A percentile compares a stretch with the other conserved stretches of the same genome.
phyloP scores from a whole-genome alignment of 2,329 filamentous ascomycete species.

The Pseudogymnoascus sp. region DNA sequence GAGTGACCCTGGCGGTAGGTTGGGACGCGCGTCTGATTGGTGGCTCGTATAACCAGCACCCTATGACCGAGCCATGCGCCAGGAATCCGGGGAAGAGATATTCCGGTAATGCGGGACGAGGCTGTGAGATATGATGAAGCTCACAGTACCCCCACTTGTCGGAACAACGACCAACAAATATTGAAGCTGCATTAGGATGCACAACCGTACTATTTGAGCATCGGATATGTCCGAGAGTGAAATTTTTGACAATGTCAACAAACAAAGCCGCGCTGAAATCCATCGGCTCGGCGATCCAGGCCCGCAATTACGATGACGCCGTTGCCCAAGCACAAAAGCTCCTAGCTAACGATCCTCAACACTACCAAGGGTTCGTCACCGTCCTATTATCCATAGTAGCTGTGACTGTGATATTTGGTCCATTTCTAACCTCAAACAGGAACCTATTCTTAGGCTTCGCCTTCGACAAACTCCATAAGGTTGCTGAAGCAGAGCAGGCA shows the following conservation, averaged over 20 bases:
- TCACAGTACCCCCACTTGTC: neutral
- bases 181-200: neutral
- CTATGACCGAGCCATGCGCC: neutral
- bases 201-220: neutral
- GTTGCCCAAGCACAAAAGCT: constrained; percentile 60
- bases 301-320: constrained; percentile 71
- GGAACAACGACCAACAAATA: neutral
- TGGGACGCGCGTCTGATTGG: neutral
- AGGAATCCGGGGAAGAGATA: constrained; percentile 4
- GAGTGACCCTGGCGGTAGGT: constrained; percentile 5
- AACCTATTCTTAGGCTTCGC: constrained; percentile 84
- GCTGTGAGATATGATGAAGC: constrained; percentile 6
- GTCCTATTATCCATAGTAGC: neutral
- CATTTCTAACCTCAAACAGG: constrained; percentile 31
- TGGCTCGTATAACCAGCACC: neutral
- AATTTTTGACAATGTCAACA: constrained; percentile 22
- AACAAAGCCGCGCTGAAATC: constrained; percentile 66
- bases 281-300: constrained; percentile 68
- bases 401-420: neutral
- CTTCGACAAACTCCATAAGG: constrained; percentile 64
- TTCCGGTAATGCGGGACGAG: constrained; percentile 2
- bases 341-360: constrained; percentile 63
- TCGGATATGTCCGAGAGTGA: neutral
- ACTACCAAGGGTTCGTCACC: constrained; percentile 65
- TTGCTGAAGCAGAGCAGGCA: constrained; percentile 64